Conservation (phyloP, 352 stramenopile genomes). For the Globisporangium viniferum region DNA sequence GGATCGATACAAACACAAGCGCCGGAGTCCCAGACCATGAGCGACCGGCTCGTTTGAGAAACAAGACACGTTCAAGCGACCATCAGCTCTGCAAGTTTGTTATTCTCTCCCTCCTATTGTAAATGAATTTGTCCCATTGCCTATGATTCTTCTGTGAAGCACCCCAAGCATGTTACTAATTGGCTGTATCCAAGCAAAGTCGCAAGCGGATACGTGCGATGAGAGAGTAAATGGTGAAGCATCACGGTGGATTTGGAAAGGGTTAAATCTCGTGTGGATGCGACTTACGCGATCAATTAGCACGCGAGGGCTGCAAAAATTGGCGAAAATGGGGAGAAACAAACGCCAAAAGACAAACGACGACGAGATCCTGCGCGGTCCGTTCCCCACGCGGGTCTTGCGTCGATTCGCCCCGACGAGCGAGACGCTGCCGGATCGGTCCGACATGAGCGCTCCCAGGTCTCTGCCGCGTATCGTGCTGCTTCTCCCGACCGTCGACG, state of each 20-base stretch:
- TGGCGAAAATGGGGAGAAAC: neutral
- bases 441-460: neutral
- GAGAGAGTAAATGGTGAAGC: neutral
- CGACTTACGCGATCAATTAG: neutral
- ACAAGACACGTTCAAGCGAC: neutral
- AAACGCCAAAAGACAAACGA: conserved; percentile 41
- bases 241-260: neutral
- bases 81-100: neutral
- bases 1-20: neutral
- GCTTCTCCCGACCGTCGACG: neutral
- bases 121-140: neutral
- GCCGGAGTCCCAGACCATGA: conserved; percentile 16
- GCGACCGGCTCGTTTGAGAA: conserved; percentile 14
- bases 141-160: neutral
- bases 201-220: neutral
- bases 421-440: conserved; percentile 17
- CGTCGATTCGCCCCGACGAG: conserved; percentile 11
- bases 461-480: neutral
- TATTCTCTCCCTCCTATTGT: neutral
- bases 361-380: conserved; percentile 31
- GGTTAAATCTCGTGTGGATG: neutral
- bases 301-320: neutral
- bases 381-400: conserved; percentile 22
- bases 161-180: neutral
- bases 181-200: neutral